Evolutionary conservation across 352 stramenopile species (phyloP), one percentile per base, ranked within the genome.

Genomic region (Phytophthora fragariaefolia): DNA sequence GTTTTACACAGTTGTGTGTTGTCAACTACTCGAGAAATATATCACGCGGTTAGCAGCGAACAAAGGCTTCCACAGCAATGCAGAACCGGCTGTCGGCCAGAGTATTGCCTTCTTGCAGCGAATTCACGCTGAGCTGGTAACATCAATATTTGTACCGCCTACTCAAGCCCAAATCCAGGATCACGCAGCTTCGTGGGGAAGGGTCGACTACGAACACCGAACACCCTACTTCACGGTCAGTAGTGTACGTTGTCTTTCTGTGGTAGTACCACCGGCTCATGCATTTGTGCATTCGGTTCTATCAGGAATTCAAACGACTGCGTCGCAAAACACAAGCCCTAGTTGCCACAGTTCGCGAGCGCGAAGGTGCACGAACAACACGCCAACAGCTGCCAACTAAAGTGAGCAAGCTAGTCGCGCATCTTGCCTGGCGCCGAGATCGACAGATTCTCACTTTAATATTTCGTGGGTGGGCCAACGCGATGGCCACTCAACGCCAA

Each of bases 1-100:
- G 22, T 95, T 95, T 54, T 79, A 89, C 54, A 83, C 77, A 2
- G 89, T 85, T 8, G 83, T 88, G 36, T 91, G 81, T 48, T 91
- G 81, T 45, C 79, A 91, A 54, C 51, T 95, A 24, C 60, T 93
- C 15, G 68, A 82, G 9, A 91, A 90, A 60, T 93, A 89, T 58
- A 77, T 87, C 15, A 60, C 76, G 15, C 62, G 62, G 1, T 28
- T 86, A 42, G 63, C 49, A 1, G 8, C 34, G 10, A 59, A 15
- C 28, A 69, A 71, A 45, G 42, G 23, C 30, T 43, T 42, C 17
- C 65, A 51, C 51, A 59, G 45, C 24, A 60, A 46, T 40, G 45
- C 24, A 40, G 54, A 63, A 4, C 46, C 61, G 32, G 34, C 58
- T 24, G 48, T 66, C 42, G 78, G 75, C 2, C 73, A 82, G 17